Conservation (phyloP, 2,329 filamentous ascomycete genomes). For the Diaporthe eres region DNA sequence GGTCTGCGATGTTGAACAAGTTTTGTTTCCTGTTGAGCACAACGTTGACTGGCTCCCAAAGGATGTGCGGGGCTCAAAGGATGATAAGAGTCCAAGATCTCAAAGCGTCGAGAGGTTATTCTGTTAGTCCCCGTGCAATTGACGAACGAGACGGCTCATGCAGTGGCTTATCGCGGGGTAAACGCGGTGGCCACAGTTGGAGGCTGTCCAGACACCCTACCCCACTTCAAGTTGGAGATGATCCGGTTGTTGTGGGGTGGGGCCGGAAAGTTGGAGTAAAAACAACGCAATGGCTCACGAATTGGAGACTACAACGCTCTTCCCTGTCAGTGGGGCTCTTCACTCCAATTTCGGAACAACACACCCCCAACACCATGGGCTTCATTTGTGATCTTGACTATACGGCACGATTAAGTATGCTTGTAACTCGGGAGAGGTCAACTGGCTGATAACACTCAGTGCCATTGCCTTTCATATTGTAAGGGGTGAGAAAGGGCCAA, state of each 20-base stretch:
- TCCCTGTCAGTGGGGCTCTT: neutral
- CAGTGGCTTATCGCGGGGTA: slow-evolving; percentile 5
- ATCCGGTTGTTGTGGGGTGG: neutral
- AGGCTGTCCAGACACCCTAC: neutral
- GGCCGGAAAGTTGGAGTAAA: neutral
- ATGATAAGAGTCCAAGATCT: neutral
- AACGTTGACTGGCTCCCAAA: too few species aligned
- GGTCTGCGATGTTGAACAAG: neutral
- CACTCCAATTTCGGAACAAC: neutral
- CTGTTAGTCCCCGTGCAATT: neutral
- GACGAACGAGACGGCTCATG: neutral
- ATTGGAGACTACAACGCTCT: neutral
- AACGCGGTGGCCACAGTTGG: neutral
- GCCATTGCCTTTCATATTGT: neutral
- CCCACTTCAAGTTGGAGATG: neutral
- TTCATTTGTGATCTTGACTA: neutral
- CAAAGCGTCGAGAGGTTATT: neutral
- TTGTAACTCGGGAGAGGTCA: neutral
- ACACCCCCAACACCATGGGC: neutral
- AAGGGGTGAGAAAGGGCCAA: neutral
- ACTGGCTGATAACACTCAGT: neutral
- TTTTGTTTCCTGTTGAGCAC: neutral
- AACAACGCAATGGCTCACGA: neutral
- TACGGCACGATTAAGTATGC: neutral
- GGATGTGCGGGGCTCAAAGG: neutral